Conservation (phyloP, 441 rosid genomes). For the Arabidopsis hybrid region DNA sequence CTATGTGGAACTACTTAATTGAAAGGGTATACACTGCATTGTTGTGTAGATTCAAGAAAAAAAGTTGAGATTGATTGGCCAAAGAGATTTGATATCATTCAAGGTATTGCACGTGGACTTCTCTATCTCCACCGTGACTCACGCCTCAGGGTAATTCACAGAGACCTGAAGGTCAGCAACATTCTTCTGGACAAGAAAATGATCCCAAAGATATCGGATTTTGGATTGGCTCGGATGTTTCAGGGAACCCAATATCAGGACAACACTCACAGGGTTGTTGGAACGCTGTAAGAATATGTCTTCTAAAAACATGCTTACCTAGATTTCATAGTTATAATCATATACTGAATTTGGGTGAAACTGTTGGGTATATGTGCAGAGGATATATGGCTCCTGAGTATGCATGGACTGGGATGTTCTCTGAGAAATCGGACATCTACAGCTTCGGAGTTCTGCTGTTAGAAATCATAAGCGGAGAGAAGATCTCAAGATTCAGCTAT, state of each 20-base stretch:
- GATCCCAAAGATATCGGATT: constrained; percentile 39
- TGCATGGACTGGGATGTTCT: constrained; percentile 54
- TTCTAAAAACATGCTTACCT: no score
- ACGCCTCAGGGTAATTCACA: constrained; percentile 35
- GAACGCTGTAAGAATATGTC: constrained; percentile 39
- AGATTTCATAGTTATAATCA: neutral
- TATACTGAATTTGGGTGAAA: no score
- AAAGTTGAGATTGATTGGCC: constrained; percentile 32
- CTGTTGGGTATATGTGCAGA: neutral
- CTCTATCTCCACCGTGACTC: constrained; percentile 43
- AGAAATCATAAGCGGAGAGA: constrained; percentile 61
- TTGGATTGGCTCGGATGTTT: constrained; percentile 39
- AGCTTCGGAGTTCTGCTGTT: constrained; percentile 57
- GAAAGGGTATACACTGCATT: no score
- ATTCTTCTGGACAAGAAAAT: constrained; percentile 34
- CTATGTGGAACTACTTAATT: no score
- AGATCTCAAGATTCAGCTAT: constrained; percentile 45
- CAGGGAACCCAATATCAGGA: constrained; percentile 39
- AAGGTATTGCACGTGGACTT: constrained; percentile 42
- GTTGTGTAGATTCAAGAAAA: constrained; percentile 4
- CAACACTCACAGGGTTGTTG: constrained; percentile 32
- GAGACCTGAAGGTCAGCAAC: constrained; percentile 35
- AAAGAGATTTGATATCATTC: constrained; percentile 34
- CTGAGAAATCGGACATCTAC: constrained; percentile 59
- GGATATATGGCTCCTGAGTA: constrained; percentile 62